These are phyloP conservation scores for Cercospora sp. DNA, from an alignment of 2,329 filamentous ascomycete species.

Conservation along the genomic window DNA sequence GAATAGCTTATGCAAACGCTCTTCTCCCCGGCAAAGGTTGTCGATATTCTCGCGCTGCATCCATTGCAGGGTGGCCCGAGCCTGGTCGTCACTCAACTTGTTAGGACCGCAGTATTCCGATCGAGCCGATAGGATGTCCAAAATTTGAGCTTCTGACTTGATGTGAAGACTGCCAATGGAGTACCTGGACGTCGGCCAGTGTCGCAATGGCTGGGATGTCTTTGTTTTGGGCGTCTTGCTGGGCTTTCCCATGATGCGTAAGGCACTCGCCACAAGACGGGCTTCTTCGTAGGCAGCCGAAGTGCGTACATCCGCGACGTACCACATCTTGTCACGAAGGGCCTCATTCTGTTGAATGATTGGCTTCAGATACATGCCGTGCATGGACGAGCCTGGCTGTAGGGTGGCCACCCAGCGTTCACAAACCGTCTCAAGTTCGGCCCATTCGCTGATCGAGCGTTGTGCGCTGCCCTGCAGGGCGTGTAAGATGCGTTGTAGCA, in stretches of 20 bases:
- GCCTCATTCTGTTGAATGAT: constrained; percentile 18
- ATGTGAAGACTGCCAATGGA: constrained; percentile 64
- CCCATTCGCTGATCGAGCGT: constrained; percentile 13
- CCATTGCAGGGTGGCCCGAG: constrained; percentile 81
- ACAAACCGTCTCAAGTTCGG: constrained; percentile 13
- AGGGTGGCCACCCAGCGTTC: constrained; percentile 20
- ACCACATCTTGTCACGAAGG: constrained; percentile 94
- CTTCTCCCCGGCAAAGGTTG: constrained; percentile 92
- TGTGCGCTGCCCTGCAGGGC: constrained; percentile 16
- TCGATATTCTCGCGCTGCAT: constrained; percentile 78
- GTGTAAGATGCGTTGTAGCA: constrained; percentile 14
- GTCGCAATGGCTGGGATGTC: constrained; percentile 41
- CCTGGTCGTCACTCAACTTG: constrained; percentile 94
- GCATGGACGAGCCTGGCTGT: constrained; percentile 12
- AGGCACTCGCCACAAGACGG: constrained; percentile 77
- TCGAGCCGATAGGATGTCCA: constrained; percentile 80
- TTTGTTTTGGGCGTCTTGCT: constrained; percentile 45
- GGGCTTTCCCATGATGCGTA: constrained; percentile 81
- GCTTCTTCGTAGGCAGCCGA: constrained; percentile 86
- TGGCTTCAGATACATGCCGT: constrained; percentile 13
- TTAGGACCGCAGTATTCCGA: constrained; percentile 86
- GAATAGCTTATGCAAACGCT: constrained; percentile 90
- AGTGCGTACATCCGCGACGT: constrained; percentile 87
- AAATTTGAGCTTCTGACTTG: constrained; percentile 78
- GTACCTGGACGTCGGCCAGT: constrained; percentile 47